These are phyloP conservation scores for Metarhizium humberi DNA, from an alignment of 2,329 filamentous ascomycete species.

Conservation along the genomic window DNA sequence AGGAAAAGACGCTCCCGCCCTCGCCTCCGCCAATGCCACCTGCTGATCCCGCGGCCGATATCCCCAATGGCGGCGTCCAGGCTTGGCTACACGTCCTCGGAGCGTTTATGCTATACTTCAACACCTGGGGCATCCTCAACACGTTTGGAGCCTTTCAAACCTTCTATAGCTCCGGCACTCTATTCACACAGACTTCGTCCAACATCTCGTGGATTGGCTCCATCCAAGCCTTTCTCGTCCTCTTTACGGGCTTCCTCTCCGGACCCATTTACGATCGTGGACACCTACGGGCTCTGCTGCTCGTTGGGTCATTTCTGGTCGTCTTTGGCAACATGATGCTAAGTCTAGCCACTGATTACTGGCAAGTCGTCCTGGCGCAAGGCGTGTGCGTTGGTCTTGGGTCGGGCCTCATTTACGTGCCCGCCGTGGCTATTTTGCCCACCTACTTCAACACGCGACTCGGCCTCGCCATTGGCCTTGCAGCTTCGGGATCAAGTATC, in stretches of 20 bases:
- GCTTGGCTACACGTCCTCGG: background rate
- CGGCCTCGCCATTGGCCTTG: conserved; percentile 23
- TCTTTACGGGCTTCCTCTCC: conserved; percentile 28
- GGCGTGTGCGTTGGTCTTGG: conserved; percentile 28
- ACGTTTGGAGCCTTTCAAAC: conserved; percentile 36
- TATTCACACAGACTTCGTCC: conserved; percentile 22
- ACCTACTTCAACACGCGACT: conserved; percentile 20
- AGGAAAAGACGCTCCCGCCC: too few species aligned
- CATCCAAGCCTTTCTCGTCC: conserved; percentile 30
- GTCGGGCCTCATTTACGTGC: conserved; percentile 20
- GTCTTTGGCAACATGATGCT: conserved; percentile 34
- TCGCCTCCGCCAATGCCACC: background rate
- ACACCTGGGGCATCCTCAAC: conserved; percentile 26
- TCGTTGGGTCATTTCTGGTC: conserved; percentile 24
- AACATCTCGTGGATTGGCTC: conserved; percentile 37
- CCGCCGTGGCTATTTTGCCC: conserved; percentile 22
- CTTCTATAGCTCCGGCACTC: conserved; percentile 29
- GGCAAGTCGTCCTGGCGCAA: conserved; percentile 30
- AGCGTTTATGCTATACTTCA: background rate
- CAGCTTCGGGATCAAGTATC: conserved; percentile 19
- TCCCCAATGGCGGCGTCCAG: background rate
- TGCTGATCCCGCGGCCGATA: background rate
- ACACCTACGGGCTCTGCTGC: conserved; percentile 27
- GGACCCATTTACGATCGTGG: conserved; percentile 34
- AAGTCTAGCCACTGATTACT: conserved; percentile 33